Evolutionary conservation across 1,139 yeast species (phyloP), one percentile per base, ranked within the genome.

Genomic region (Eremothecium coryli): DNA sequence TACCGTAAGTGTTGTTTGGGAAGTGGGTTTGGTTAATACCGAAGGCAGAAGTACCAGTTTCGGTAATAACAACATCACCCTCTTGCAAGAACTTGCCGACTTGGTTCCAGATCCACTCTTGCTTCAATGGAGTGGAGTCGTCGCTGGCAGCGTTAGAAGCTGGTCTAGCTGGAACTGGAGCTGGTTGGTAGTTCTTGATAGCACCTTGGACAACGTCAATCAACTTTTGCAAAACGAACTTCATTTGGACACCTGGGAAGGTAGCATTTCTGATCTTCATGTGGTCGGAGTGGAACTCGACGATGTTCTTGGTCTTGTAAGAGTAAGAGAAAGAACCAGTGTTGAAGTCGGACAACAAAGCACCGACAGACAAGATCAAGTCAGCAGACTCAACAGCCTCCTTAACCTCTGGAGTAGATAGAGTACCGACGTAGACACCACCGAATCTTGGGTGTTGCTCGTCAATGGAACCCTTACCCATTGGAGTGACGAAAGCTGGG

Each of bases 221-320:
- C 45, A 78, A 65, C 42, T 65, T 67, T 42, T 64, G 65, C 49
- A 84, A 64, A 32, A 74, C 71, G 50, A 70, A 74, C 61, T 80
- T 76, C 93, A 84, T 82, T 59, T 76, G 79, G 38, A 82, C 76
- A 44, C 80, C 80, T 43, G 81, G 79, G 73, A 75, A 84, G 22
- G 76, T 68, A 36, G 93, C 93, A 49, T 66, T 73, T 57, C 71
- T 75, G 59, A 82, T 74, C 65, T 80, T 80, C 56, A 80, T 75
- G 67, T 78, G 72, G 64, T 82, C 88, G n/a, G 93, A 80, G 63
- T 84, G 94, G 73, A 84, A 79, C 65, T 84, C 94, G 45, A 84
- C 73, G 46, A 82, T 70, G 66, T 82, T 82, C 60, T 71, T 75
- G 47, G 94, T 82, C 56, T 73, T 69, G 69, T 81, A 81, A 38